These are phyloP conservation scores for Phoma sp. DNA, from an alignment of 2,329 filamentous ascomycete genomes.

Conservation along the genomic window DNA sequence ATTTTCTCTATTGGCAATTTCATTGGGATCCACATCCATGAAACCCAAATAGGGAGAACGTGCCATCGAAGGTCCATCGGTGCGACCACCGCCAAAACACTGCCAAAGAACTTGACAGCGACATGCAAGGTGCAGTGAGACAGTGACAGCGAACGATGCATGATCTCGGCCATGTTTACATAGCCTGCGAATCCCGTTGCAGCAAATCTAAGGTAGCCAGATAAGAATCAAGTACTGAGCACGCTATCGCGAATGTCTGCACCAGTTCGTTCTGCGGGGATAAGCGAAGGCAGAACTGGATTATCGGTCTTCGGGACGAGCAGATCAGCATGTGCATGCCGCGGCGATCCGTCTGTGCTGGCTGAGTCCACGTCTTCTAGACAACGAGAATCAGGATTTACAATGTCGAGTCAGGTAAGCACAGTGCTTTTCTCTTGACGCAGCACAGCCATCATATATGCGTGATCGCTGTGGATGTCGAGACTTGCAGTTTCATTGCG, in stretches of 20 bases:
- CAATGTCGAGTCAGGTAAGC: conserved; percentile 4
- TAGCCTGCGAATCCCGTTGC: conserved; percentile 7
- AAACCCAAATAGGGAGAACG: conserved; percentile 13
- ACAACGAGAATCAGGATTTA: conserved; percentile 7
- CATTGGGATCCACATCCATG: conserved; percentile 13
- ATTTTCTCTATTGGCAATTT: conserved; percentile 4
- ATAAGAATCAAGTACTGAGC: conserved; percentile 6
- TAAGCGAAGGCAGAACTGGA: conserved; percentile 22
- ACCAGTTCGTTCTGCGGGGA: conserved; percentile 7
- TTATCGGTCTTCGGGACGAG: conserved; percentile 21
- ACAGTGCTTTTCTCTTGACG: conserved; percentile 12
- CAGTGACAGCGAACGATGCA: conserved; percentile 6
- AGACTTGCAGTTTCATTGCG: conserved; percentile 10
- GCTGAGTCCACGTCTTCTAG: conserved; percentile 6
- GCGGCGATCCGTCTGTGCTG: conserved; percentile 23
- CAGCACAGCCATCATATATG: conserved; percentile 10
- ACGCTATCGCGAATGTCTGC: not conserved
- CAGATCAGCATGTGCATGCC: conserved; percentile 24
- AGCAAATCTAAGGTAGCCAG: not conserved
- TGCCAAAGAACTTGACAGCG: conserved; percentile 7
- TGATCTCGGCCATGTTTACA: not conserved
- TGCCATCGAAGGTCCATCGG: conserved; percentile 3
- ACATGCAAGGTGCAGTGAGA: conserved; percentile 16
- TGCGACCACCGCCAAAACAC: conserved; percentile 10
- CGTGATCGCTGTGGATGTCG: conserved; percentile 8